Base-by-base conservation (phyloP, 228 moss, liverwort and hornwort species). In the Sphagnum fallax region DNA sequence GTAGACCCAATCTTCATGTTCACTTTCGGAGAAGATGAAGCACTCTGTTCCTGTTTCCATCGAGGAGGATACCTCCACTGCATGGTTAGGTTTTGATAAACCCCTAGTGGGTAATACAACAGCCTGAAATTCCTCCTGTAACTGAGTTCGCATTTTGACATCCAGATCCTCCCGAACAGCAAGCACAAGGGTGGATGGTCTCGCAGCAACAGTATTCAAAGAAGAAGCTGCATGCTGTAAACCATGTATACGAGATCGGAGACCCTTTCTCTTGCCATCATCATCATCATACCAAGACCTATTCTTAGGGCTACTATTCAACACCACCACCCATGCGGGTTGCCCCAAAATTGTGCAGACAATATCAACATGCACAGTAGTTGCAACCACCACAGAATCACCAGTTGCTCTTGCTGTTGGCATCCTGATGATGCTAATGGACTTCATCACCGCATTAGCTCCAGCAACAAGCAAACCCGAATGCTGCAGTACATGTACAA, bases 1-100 rank as follows among this genome's bases (percentile, higher is more conserved):
- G 52, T 86, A 71, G 59, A 92, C 70, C 95, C 95, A 92, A 52
- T 89, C 91, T 79, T 89, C 90, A 63, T 83, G 86, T 84, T 96
- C 95, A 67, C 91, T 87, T 48, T 96, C 89, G 5, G 80, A 77
- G 63, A 74, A 50, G 61, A 81, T 68, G 51, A 74, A 77, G 50
- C 10, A 49, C 67, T 65, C 79, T 49, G 16, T 65, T 12, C 12
- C 55, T 49, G 65, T 79, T 52, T 52, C 64, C 6, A 65, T 51
- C 0, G 12, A 55, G 55, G 9, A 55, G 61, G 61, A 68, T 14
- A 6, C 6, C 61, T 67, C 67, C 74, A 55, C 70, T 11, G 75
- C 64, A 5, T 58, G 48, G 52, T n/a, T 8, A 57, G 52, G 69
- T 16, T 14, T 62, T 48, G 49, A 65, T n/a, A 16, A 67, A 64